phyloP scores from a whole-genome alignment of 225 moss, liverwort and hornwort genomes.

The Straminergon stramineum region DNA sequence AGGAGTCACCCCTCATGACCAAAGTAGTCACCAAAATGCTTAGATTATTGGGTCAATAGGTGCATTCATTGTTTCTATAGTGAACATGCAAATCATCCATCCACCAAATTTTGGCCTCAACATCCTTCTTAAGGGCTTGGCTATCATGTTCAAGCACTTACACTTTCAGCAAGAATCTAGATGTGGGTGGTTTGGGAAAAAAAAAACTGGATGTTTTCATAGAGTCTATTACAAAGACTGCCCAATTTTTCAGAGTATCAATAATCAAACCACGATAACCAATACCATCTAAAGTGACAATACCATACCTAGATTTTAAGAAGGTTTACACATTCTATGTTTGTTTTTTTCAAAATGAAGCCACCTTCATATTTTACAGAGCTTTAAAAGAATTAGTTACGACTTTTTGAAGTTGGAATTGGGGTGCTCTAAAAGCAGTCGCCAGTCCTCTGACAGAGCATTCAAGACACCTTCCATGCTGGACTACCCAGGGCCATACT shows the following conservation, averaged over 20 bases:
- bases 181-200: background rate
- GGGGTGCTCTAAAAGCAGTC: background rate
- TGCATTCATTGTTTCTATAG: no score
- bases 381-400: background rate
- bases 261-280: accelerated
- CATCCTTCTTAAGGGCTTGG: no score
- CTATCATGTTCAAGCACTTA: background rate
- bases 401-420: background rate
- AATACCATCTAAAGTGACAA: background rate
- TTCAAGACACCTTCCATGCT: background rate
- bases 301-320: no score
- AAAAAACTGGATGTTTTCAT: background rate
- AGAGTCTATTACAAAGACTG: background rate
- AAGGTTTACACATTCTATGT: background rate
- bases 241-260: no score
- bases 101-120: no score
- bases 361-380: no score
- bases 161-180: accelerated
- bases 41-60: no score
- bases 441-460: background rate
- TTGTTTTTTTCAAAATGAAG: no score
- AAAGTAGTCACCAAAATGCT: no score
- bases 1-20: no score
- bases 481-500: background rate
- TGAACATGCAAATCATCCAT: no score